A percentile compares a stretch with the other conserved stretches of the same genome.
Evolutionary conservation across 352 stramenopile species (phyloP).

Genomic region (Phytophthora rubi): DNA sequence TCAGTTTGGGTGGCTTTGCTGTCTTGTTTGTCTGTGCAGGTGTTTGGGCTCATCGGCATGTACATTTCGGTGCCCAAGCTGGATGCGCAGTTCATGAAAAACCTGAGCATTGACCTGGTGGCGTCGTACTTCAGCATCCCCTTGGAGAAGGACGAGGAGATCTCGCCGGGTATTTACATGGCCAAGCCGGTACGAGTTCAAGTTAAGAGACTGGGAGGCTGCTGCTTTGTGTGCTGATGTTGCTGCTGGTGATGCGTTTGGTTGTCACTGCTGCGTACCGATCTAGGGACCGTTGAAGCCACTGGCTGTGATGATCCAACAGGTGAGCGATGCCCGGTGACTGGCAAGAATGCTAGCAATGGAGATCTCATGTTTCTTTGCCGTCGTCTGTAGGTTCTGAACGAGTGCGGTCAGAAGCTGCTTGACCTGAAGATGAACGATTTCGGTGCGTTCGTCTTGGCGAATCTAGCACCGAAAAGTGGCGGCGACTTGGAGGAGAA

Average conservation of each 20-base stretch:
- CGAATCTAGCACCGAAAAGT: constrained; percentile 42
- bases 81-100: constrained; percentile 61
- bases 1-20: neutral
- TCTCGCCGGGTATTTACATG: constrained; percentile 83
- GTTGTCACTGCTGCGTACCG: neutral
- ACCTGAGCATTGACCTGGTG: constrained; percentile 70
- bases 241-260: neutral
- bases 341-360: neutral
- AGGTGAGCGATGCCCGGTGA: constrained; percentile 15
- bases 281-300: constrained; percentile 70
- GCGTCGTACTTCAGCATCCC: constrained; percentile 78
- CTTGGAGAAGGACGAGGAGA: constrained; percentile 72
- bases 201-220: neutral
- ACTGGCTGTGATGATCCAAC: constrained; percentile 65
- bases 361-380: neutral
- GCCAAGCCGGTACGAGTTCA: constrained; percentile 59
- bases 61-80: constrained; percentile 83
- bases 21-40: constrained; percentile 29
- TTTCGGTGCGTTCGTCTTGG: constrained; percentile 81
- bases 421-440: constrained; percentile 57
- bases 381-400: constrained; percentile 49
- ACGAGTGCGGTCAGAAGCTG: constrained; percentile 64
- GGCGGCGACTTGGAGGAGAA: constrained; percentile 27
- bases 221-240: neutral
- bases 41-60: constrained; percentile 86